Base-by-base conservation (phyloP, 306 rosid genomes). In the Cucurbita moschata region DNA sequence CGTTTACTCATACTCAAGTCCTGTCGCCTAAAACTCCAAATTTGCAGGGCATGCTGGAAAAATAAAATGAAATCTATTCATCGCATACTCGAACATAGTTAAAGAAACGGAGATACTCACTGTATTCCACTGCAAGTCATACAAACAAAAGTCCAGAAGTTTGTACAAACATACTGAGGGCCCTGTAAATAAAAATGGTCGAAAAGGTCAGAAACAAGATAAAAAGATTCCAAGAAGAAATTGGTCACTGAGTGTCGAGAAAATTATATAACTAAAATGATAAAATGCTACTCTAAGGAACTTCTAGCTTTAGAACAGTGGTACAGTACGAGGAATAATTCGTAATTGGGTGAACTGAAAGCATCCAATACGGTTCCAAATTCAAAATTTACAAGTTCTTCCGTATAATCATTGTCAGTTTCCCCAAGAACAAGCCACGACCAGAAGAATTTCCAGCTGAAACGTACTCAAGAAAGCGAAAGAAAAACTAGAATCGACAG, bases 121-220 rank as follows among this genome's bases (percentile, higher is more conserved):
- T 90, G 96, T 69, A 90, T 90, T 77, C 96, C 96, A 58, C 96
- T 85, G 88, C 96, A 90, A 59, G 96, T 81, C 52, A 44, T 71
- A 79, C 96, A 90, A 73, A 86, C 73, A 83, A 88, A 88, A 58
- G 85, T 88, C 92, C 94, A 88, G 70, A 90, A 88, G 68, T 83
- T 86, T 52, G 91, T 82, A 79, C 96, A 90, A 23, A 88, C 96
- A 77, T 88, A 90, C 76, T 90, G 96, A 39, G 94, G 96, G 65
- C 96, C 96, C 96, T 90, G 90, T 14, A 75, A 54, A 68, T 1
- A 0, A 67, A 75, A 57, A 76, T 15, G 35, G 12, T 3, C 10
- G 42, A 54, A 59, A 35, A 44, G 6, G 11, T 26, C 35, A 18
- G 7, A 67, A 60, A 57, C 35, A 7, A 15, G 68, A 72, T 50